Evolutionary conservation across 768 basidiomycete genomes (phyloP).

Genomic region (Leccinum aurantiacum): DNA sequence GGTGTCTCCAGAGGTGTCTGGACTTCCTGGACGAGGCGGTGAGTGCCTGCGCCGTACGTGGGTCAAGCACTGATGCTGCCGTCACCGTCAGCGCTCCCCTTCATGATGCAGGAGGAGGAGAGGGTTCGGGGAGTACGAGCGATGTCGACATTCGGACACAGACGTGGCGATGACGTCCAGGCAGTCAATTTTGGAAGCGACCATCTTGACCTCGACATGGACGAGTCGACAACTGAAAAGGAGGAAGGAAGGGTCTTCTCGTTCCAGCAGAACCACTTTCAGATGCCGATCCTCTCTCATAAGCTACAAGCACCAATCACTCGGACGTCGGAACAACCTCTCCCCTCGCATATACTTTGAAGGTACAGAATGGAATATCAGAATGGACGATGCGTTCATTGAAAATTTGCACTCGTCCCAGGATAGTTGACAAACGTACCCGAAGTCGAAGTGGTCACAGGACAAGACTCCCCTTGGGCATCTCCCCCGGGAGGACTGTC

Average conservation of each 20-base stretch:
- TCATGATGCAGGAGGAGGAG: background rate
- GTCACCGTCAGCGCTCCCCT: too few relatives aligned
- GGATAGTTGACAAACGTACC: too few relatives aligned
- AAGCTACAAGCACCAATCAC: background rate
- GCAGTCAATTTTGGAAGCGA: slow-evolving; percentile 19
- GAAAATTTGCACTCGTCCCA: too few relatives aligned
- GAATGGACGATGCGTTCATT: too few relatives aligned
- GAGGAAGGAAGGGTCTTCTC: background rate
- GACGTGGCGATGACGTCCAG: slow-evolving; percentile 17
- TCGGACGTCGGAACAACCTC: background rate
- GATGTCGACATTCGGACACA: too few relatives aligned
- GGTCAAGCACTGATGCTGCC: background rate
- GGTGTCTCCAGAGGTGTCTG: slow-evolving; percentile 64
- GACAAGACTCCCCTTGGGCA: too few relatives aligned
- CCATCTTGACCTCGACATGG: slow-evolving; percentile 18
- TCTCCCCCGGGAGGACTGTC: too few relatives aligned
- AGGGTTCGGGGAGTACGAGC: slow-evolving; percentile 12
- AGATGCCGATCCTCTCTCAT: background rate
- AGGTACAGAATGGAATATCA: background rate
- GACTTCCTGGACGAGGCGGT: slow-evolving; percentile 46
- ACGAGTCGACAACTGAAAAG: slow-evolving; percentile 26
- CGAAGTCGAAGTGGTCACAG: too few relatives aligned
- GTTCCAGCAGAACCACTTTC: background rate
- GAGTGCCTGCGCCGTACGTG: background rate
- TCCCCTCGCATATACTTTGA: background rate